Percentiles rank a stretch among this genome's conserved stretches.
Conservation (phyloP, 225 moss, liverwort and hornwort genomes). For the Takakia lepidozioides region DNA sequence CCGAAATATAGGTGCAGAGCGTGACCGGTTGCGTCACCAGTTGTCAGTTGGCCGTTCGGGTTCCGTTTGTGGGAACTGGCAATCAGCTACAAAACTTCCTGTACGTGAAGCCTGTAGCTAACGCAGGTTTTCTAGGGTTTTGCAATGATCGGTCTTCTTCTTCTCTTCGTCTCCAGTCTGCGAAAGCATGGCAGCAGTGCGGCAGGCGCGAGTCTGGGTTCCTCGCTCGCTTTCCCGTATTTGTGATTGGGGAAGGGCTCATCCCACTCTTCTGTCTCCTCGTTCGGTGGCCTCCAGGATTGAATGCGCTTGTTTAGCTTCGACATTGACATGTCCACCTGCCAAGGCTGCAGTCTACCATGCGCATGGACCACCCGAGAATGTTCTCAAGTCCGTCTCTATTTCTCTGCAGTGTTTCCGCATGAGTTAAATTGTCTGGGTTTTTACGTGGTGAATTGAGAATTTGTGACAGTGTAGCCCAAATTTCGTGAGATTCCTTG, state of each 20-base stretch:
- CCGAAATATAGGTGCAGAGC: too few species aligned
- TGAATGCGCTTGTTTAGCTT: slow-evolving; percentile 13
- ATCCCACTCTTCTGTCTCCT: too few species aligned
- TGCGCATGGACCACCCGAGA: slow-evolving; percentile 69
- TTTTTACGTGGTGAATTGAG: not conserved
- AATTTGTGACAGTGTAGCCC: not conserved
- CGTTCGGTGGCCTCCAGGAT: too few species aligned
- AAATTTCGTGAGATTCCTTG: not conserved
- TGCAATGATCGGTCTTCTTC: too few species aligned
- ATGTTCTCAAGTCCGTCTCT: slow-evolving; percentile 56
- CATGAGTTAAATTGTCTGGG: too few species aligned
- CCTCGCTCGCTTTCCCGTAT: slow-evolving; percentile 9
- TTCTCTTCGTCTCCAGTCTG: too few species aligned
- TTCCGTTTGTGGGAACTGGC: too few species aligned
- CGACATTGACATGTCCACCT: slow-evolving; percentile 47
- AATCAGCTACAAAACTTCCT: too few species aligned
- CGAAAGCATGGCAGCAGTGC: slow-evolving; percentile 27
- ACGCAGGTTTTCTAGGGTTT: too few species aligned
- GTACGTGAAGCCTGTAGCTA: too few species aligned
- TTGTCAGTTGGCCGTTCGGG: too few species aligned
- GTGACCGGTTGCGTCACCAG: too few species aligned
- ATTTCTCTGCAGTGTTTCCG: not conserved
- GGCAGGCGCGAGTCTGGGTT: slow-evolving; percentile 22
- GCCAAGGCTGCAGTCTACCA: slow-evolving; percentile 67
- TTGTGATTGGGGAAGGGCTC: slow-evolving; percentile 10